Evolutionary conservation across 2,329 filamentous ascomycete species (phyloP), one percentile per base, ranked within the genome.

Genomic region (Monilinia laxa): DNA sequence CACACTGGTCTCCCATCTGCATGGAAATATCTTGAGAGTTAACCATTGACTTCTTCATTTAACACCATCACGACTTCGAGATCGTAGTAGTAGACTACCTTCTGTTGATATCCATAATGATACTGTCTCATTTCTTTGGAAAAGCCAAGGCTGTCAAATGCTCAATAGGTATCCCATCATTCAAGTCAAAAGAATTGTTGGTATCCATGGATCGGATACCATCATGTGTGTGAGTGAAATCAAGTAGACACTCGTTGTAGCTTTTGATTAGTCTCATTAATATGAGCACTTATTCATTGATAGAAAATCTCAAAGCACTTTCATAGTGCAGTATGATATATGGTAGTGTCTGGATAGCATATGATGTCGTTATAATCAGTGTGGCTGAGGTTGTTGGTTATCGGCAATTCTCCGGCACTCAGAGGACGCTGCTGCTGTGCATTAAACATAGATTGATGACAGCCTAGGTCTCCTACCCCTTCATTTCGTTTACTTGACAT

Each of bases 371-470:
- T 49, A 3, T 49, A 12, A 5, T 38, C 3, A 11, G 4, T 25
- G 3, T 49, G 42, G 35, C 42, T 60, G 47, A 60, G 16, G 28
- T 60, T 60, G 45, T 60, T 60, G 18, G 49, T 25, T 23, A 20
- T 60, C 58, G 45, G 58, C 31, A 49, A 51, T 60, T 60, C 28
- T 60, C n/a, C 58, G 58, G 57, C 49, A 52, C n/a, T 38, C 45
- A 42, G 57, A 23, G 2, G 3, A 23, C 38, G 45, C 23, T 51
- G 28, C 53, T 45, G n/a, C 28, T 40, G 40, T 42, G 40, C 38
- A 9, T 12, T n/a, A 25, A 60, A 59, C 25, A 31, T 47, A n/a
- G 11, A 11, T 35, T 31, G 25, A 59, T 38, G 7, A 35, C 31
- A 35, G 31, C 31, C 31, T 35, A 35, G 31, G 5, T 18, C 3